These are phyloP conservation scores for Hippophae gyantsensis DNA, from an alignment of 306 rosid species.

Conservation along the genomic window DNA sequence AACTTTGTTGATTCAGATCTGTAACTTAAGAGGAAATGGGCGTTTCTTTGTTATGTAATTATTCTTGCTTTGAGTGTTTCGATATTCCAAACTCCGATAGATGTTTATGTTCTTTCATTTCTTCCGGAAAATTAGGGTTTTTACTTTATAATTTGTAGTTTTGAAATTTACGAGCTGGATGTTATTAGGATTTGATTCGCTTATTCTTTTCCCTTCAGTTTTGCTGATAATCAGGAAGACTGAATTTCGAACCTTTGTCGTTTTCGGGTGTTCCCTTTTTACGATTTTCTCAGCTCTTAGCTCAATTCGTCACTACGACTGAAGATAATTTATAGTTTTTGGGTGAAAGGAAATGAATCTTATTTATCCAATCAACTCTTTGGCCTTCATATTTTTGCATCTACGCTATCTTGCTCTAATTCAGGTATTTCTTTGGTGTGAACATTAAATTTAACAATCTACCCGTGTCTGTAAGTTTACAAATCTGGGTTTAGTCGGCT, in stretches of 20 bases:
- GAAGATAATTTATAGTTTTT: conserved; percentile 10
- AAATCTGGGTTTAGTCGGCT: conserved; percentile 17
- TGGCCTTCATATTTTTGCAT: conserved; percentile 18
- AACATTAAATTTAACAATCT: neutral
- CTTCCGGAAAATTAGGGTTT: conserved; percentile 4
- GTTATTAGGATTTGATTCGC: neutral
- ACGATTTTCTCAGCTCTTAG: conserved; percentile 26
- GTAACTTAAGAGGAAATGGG: neutral
- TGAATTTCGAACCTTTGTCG: conserved; percentile 2
- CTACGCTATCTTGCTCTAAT: conserved; percentile 13
- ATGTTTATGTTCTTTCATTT: neutral
- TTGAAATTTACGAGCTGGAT: neutral
- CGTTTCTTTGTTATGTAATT: neutral
- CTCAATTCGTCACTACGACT: conserved; percentile 22
- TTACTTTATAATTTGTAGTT: neutral
- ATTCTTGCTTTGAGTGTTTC: neutral
- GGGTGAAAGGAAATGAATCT: conserved; percentile 15
- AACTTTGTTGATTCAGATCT: conserved; percentile 15
- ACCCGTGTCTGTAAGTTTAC: conserved; percentile 6
- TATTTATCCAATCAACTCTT: conserved; percentile 22
- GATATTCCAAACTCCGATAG: neutral
- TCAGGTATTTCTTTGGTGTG: conserved; percentile 28
- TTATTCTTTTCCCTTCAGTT: neutral
- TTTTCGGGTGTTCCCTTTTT: conserved; percentile 32
- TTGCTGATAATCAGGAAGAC: neutral